Base-by-base conservation (phyloP, 495 filamentous ascomycete genomes). In the Amorphotheca resinae region DNA sequence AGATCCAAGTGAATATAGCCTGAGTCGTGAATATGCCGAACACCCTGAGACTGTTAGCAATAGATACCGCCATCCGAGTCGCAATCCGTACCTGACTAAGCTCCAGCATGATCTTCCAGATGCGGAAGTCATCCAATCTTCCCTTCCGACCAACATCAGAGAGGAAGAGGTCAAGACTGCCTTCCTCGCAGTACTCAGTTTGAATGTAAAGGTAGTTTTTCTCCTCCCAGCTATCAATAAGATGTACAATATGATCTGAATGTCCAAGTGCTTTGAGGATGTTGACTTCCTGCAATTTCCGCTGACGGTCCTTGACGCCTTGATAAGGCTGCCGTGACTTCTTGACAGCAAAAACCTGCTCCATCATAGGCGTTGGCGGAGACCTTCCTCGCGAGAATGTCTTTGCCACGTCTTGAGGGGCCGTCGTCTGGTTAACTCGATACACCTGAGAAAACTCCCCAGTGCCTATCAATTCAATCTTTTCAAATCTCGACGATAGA, bases 81-180 rank as follows among this genome's bases (percentile, higher is more conserved):
- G 17, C 5, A 9, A 28, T 14, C 7, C 30, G 68, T 71, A 89
- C 85, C 67, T 79, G 64, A 49, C 78, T 69, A 28, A 91, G 50
- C 55, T 98, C 91, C 7, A 93, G 69, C 48, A 95, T 64, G 32
- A 96, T 87, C 62, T 98, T 98, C 91, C 91, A 98, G 53, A 96
- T 93, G 20, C 91, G 72, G 59, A 96, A 98, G 57, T 96, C 91
- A 65, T 98, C 91, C 42, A 98, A 61, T 51, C 89, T 76, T 36
- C 84, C 87, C 56, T 82, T 84, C 38, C 77, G 65, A 4, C 91
- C 91, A 46, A 83, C 77, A 40, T 80, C 70, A 8, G 72, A 65
- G 9, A 96, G 72, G 57, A 95, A 95, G 1, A 75, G 62, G 57
- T 91, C 82, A 36, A 98, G 63, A 46, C 83, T 93, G 7, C 91